phyloP scores from a whole-genome alignment of 192 early-diverging fungal genomes.

The Glomus cerebriforme region DNA sequence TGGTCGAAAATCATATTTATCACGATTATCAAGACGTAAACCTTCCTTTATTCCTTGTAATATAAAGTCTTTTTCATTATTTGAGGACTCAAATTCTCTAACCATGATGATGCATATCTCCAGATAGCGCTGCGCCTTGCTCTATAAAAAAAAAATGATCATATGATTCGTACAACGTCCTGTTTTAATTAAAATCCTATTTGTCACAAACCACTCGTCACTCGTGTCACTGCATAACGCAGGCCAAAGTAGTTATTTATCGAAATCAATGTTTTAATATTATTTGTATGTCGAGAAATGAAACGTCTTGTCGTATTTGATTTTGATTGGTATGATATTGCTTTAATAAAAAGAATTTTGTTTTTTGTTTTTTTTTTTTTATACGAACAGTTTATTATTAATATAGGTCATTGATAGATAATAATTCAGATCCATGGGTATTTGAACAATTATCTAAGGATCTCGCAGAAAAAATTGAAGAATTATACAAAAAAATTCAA shows the following conservation, averaged over 20 bases:
- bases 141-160: no score
- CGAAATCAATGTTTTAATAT: no score
- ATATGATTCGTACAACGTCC: no score
- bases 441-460: slow-evolving; percentile 41
- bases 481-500: slow-evolving; percentile 37
- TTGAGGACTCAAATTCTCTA: slow-evolving; percentile 62
- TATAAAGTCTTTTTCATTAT: slow-evolving; percentile 78
- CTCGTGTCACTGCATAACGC: no score
- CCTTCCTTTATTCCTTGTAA: slow-evolving; percentile 68
- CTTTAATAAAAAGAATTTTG: not conserved
- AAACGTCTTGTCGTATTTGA: slow-evolving; percentile 62
- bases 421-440: slow-evolving; percentile 61
- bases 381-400: not conserved
- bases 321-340: slow-evolving; percentile 63
- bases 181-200: no score
- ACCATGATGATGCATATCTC: slow-evolving; percentile 31
- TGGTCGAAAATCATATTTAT: slow-evolving; percentile 71
- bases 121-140: no score
- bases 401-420: slow-evolving; percentile 61
- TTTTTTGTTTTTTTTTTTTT: no score
- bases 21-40: slow-evolving; percentile 77
- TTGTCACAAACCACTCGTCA: no score
- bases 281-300: not conserved
- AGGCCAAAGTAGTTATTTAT: no score
- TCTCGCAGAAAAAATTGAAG: slow-evolving; percentile 37